Evolutionary conservation across 1,139 yeast genomes (phyloP), one percentile per base, ranked within the genome.

Genomic region (Kodamaea sp.): DNA sequence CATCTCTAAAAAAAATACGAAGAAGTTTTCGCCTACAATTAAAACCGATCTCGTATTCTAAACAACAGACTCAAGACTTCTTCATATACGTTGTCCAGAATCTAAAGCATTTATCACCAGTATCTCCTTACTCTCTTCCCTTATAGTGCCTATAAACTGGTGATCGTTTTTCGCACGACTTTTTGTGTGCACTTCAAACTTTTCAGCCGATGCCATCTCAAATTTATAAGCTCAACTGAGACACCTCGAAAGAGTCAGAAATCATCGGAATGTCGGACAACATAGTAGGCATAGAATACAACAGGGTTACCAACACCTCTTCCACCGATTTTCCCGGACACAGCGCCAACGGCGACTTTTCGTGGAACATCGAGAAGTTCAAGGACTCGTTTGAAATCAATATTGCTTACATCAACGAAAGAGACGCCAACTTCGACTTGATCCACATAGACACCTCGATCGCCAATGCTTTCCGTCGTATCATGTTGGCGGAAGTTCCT

Each of bases 401-500:
- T 38, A 81, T 92, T 46, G 66, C 77, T 15, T 74, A 76, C 50
- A 66, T 83, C 47, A 74, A 78, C 21, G 88, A 80, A 39, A 73
- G 86, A 57, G 76, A 76, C 29, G 89, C 92, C 43, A 89, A 87
- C 59, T 92, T 92, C 52, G 98, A 92, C 59, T 70, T 94, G 46
- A 67, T 86, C 39, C 83, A 88, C 48, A 68, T 90, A 32, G 98
- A 92, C 58, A 86, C 97, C 2, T 86, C 97, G 10, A 71, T 92
- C 38, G 92, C 97, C 32, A 92, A 92, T 68, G 97, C 98, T 0
- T 89, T 92, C 66, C 85, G 98, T 57, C 84, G 98, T 57, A 86
- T 92, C 49, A 90, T 92, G 97, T 81, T 92, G 43, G 79, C 97
- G 1, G 98, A 92, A 59, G 96, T 92, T 22, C 98, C 98, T 13